Evolutionary conservation across 2,329 filamentous ascomycete genomes (phyloP).

Genomic region (Phaeomoniella chlamydospora): DNA sequence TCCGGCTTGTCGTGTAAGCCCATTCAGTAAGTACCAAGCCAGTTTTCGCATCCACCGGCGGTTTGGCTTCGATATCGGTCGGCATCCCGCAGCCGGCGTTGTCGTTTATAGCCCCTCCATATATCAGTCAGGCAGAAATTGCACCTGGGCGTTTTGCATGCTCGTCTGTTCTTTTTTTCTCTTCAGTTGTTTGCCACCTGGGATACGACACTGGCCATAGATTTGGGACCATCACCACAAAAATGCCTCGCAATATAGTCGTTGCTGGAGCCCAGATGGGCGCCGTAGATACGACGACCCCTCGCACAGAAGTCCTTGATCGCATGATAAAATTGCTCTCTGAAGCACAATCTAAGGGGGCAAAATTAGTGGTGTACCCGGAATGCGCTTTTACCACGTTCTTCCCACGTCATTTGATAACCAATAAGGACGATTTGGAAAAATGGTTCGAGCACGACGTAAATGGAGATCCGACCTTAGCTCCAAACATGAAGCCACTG

Average conservation of each 20-base stretch:
- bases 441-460: constrained; percentile 34
- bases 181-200: no score
- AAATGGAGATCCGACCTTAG: constrained; percentile 22
- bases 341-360: constrained; percentile 27
- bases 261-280: constrained; percentile 43
- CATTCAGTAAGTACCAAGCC: no score
- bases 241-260: constrained; percentile 20
- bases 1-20: no score
- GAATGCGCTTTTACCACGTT: constrained; percentile 43
- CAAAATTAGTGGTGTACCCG: constrained; percentile 37
- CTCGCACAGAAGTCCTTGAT: constrained; percentile 26
- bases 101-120: no score
- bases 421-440: constrained; percentile 28
- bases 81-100: no score
- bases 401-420: constrained; percentile 37
- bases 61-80: no score
- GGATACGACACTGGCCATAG: no score
- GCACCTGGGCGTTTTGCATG: no score
- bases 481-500: constrained; percentile 30
- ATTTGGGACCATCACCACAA: no score
- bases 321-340: constrained; percentile 36
- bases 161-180: no score
- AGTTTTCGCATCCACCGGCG: no score
- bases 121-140: no score
- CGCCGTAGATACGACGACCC: constrained; percentile 26